phyloP scores from a whole-genome alignment of 192 early-diverging fungal species.

The Coemansia sp. region DNA sequence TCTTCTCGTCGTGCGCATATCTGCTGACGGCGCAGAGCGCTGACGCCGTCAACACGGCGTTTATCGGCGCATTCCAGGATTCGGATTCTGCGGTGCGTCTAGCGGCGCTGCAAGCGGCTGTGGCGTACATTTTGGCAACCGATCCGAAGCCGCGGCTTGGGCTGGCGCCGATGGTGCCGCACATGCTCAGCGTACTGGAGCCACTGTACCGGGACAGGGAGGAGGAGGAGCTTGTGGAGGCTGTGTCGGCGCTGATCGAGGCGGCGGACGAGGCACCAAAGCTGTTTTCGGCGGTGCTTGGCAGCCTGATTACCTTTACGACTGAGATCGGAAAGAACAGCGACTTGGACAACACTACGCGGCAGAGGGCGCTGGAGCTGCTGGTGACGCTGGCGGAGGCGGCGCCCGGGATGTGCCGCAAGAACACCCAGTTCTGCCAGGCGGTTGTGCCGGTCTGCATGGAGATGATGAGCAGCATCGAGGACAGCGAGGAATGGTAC shows the following conservation, averaged over 20 bases:
- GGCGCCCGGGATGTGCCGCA: constrained; percentile 88
- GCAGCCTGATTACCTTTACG: constrained; percentile 74
- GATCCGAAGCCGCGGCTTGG: constrained; percentile 55
- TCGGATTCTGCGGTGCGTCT: constrained; percentile 68
- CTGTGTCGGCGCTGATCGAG: constrained; percentile 80
- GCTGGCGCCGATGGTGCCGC: constrained; percentile 65
- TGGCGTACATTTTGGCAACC: constrained; percentile 75
- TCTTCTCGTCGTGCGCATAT: constrained; percentile 82
- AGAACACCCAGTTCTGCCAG: constrained; percentile 78
- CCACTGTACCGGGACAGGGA: constrained; percentile 70
- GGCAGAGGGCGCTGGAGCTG: constrained; percentile 90
- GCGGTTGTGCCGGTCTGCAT: constrained; percentile 85
- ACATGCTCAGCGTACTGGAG: constrained; percentile 81
- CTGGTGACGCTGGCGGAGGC: constrained; percentile 89
- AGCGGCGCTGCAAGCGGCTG: constrained; percentile 74
- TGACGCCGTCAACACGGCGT: constrained; percentile 71
- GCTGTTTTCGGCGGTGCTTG: constrained; percentile 79
- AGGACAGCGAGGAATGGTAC: constrained; percentile 91
- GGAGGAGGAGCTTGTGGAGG: constrained; percentile 71
- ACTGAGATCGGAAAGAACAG: constrained; percentile 78
- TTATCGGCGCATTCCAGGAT: constrained; percentile 74
- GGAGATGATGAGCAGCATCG: constrained; percentile 92
- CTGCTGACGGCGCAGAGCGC: constrained; percentile 75
- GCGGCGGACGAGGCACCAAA: constrained; percentile 83
- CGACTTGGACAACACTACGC: constrained; percentile 78